Conservation (phyloP, 179 eudicot genomes). For the Amaranthus tricolor region DNA sequence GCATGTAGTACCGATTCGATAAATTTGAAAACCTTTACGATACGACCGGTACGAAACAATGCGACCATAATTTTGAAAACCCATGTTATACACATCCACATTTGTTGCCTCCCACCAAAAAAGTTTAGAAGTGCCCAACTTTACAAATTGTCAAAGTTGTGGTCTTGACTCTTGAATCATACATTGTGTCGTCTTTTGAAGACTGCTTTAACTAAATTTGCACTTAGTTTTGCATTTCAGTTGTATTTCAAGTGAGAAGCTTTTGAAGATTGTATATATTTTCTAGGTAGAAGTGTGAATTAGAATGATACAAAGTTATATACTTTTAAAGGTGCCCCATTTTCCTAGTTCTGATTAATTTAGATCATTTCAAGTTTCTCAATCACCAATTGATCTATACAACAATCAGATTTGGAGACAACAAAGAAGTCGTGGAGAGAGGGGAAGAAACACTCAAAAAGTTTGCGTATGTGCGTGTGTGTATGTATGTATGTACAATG, state of each 20-base stretch:
- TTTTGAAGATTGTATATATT: background rate
- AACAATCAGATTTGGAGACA: no score
- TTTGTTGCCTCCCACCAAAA: background rate
- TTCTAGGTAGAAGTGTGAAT: background rate
- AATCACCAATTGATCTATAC: no score
- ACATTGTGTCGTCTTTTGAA: background rate
- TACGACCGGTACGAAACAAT: no score
- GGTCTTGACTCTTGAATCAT: background rate
- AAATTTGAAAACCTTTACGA: no score
- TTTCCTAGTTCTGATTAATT: background rate
- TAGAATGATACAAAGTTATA: background rate
- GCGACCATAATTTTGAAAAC: background rate
- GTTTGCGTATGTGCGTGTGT: no score
- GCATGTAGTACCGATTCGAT: no score
- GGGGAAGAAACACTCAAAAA: no score
- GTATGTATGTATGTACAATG: no score
- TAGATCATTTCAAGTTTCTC: background rate
- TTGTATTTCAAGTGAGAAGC: background rate
- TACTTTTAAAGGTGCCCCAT: background rate
- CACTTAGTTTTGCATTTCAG: background rate
- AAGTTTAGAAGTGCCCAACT: background rate
- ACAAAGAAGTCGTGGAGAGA: no score
- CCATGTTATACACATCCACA: background rate
- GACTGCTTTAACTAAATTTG: background rate
- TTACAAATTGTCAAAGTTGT: conserved; percentile 9